Evolutionary conservation across 2,329 filamentous ascomycete genomes (phyloP).

Genomic region (Aulographum hederae): DNA sequence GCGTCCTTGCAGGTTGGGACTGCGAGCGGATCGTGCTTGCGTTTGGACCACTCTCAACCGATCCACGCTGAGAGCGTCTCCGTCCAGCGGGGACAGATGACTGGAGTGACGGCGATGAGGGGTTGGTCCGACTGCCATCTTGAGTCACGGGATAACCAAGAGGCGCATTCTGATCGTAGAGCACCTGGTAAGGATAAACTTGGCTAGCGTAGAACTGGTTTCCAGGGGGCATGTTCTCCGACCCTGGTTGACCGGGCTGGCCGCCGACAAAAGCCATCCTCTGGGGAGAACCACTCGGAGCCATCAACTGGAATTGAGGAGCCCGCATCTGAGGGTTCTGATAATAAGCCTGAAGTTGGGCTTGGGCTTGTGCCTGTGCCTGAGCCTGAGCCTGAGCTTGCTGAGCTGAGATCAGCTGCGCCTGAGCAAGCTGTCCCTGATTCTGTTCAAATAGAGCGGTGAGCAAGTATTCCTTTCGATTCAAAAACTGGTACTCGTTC

Average conservation of each 20-base stretch:
- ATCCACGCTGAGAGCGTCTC: constrained; percentile 22
- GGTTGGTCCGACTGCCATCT: constrained; percentile 27
- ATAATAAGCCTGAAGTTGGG: too few relatives aligned
- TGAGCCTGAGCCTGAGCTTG: constrained; percentile 5
- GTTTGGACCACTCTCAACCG: constrained; percentile 22
- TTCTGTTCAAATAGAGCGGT: too few relatives aligned
- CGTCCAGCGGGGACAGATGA: constrained; percentile 24
- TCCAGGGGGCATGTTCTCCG: too few relatives aligned
- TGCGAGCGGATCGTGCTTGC: constrained; percentile 25
- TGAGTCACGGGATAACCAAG: constrained; percentile 16
- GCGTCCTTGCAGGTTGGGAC: constrained; percentile 28
- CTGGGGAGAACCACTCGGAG: neutral
- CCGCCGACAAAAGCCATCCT: neutral
- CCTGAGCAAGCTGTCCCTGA: constrained; percentile 16
- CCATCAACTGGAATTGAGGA: too few relatives aligned
- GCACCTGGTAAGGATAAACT: too few relatives aligned
- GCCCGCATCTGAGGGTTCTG: too few relatives aligned
- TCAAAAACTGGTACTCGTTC: too few relatives aligned
- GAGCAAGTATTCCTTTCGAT: too few relatives aligned
- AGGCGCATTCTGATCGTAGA: too few relatives aligned
- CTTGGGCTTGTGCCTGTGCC: constrained; percentile 4
- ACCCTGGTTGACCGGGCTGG: too few relatives aligned
- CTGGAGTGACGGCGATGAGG: constrained; percentile 28
- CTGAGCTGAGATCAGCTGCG: constrained; percentile 11
- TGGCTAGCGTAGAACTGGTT: too few relatives aligned